Evolutionary conservation across 2,329 filamentous ascomycete genomes (phyloP).

Genomic region (Xylaria hypoxylon): DNA sequence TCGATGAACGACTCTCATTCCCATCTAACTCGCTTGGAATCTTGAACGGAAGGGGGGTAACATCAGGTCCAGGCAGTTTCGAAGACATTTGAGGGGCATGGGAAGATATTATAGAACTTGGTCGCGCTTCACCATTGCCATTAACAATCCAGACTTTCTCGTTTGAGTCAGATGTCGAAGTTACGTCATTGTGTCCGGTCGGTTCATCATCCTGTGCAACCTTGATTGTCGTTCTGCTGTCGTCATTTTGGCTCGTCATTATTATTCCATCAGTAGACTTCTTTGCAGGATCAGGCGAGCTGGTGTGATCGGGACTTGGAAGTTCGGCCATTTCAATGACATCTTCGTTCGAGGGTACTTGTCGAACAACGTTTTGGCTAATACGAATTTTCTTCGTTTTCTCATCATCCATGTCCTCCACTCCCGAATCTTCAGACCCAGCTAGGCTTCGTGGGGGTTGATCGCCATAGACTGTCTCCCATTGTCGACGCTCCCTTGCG

Average conservation of each 20-base stretch:
- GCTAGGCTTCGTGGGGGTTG: slow-evolving; percentile 51
- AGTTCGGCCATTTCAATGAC: slow-evolving; percentile 68
- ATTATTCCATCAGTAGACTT: slow-evolving; percentile 53
- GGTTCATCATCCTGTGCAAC: slow-evolving; percentile 62
- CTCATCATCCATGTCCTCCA: slow-evolving; percentile 62
- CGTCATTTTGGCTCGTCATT: slow-evolving; percentile 55
- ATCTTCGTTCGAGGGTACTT: slow-evolving; percentile 55
- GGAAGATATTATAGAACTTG: slow-evolving; percentile 46
- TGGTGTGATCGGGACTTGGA: slow-evolving; percentile 48
- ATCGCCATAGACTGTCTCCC: slow-evolving; percentile 83
- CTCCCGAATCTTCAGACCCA: slow-evolving; percentile 62
- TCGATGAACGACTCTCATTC: slow-evolving; percentile 68
- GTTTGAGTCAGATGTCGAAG: slow-evolving; percentile 44
- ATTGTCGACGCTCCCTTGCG: slow-evolving; percentile 71
- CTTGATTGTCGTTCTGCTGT: slow-evolving; percentile 64
- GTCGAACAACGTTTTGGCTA: slow-evolving; percentile 52
- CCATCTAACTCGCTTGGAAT: slow-evolving; percentile 57
- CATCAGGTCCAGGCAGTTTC: slow-evolving; percentile 60
- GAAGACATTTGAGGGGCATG: slow-evolving; percentile 49
- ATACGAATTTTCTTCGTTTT: slow-evolving; percentile 45
- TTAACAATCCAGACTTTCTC: slow-evolving; percentile 52
- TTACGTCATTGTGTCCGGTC: slow-evolving; percentile 43
- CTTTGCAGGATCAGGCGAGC: slow-evolving; percentile 33
- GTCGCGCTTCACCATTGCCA: slow-evolving; percentile 49
- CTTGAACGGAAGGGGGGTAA: slow-evolving; percentile 75